These are phyloP conservation scores for Metschnikowia amazonensis DNA, from an alignment of 805 yeast genomes.

Conservation along the genomic window DNA sequence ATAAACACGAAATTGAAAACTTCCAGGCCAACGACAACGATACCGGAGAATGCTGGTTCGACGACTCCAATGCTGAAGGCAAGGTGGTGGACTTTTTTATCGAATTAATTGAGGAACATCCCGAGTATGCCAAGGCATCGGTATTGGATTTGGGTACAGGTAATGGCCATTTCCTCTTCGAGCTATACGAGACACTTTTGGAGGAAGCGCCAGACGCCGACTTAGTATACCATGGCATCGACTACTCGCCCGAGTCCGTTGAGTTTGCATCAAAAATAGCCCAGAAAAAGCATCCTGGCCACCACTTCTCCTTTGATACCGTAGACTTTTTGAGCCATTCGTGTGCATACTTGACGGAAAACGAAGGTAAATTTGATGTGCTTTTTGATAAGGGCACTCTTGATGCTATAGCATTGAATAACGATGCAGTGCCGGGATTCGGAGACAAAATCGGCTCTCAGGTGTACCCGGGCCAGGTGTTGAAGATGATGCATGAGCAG, in stretches of 20 bases:
- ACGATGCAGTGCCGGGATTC: conserved; percentile 41
- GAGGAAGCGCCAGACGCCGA: conserved; percentile 40
- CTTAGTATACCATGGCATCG: conserved; percentile 56
- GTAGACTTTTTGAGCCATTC: conserved; percentile 60
- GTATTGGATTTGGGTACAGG: conserved; percentile 92
- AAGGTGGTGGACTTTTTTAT: conserved; percentile 72
- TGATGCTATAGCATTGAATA: conserved; percentile 92
- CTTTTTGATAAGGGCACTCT: conserved; percentile 92
- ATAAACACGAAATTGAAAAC: conserved; percentile 66
- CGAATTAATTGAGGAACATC: conserved; percentile 26
- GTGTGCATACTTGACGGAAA: conserved; percentile 34
- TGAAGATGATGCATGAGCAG: conserved; percentile 49
- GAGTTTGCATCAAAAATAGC: conserved; percentile 66
- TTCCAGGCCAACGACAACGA: conserved; percentile 73
- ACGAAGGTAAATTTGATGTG: conserved; percentile 55
- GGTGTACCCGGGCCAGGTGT: conserved; percentile 59
- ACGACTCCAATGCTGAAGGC: conserved; percentile 88
- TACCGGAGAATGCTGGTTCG: conserved; percentile 96
- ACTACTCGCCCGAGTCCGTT: conserved; percentile 80
- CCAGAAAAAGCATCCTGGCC: conserved; percentile 26
- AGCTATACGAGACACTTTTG: conserved; percentile 60
- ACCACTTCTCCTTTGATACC: conserved; percentile 51
- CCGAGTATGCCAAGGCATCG: conserved; percentile 21
- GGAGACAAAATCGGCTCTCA: conserved; percentile 48
- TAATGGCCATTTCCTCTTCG: conserved; percentile 84